Evolutionary conservation across 2,329 filamentous ascomycete genomes (phyloP), one percentile per base, ranked within the genome.

Genomic region (Aspergillus calidoustus): DNA sequence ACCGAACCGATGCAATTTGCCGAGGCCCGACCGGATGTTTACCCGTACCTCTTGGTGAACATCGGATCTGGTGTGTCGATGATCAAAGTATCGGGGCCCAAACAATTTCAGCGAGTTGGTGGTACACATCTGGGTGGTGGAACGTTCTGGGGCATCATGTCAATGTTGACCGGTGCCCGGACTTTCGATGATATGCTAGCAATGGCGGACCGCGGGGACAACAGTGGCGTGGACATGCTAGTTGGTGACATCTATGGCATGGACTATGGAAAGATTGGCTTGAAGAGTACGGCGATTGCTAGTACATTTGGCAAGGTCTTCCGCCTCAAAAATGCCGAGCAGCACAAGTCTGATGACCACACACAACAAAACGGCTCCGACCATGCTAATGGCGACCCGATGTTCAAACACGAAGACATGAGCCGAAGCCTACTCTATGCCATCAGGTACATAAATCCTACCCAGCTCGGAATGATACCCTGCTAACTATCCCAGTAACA

Each of bases 121-220:
- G 95, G 95, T 63, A 97, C 95, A 3, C 96, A 93, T 4, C 86
- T 99, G 0, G 95, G 95, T 38, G 95, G 95, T 49, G 95, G 95
- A n/a, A 99, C 95, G 1, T 89, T 99, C 56, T 99, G 95, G 95
- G 95, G 95, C 0, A 83, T 99, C 25, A 84, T 99, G 43, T 95
- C 92, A 13, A 85, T 99, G 55, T 83, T 99, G 44, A 99, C 95
- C 0, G 93, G 93, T n/a, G 92, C 94, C 23, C 87, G 91, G 59
- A 93, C 89, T n/a, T 99, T 99, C 74, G 95, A 98, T 76, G 93
- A 97, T 70, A 99, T 99, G 95, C 84, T 99, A 41, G 89, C 90
- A 58, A 90, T 96, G 81, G 93, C 95, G 1, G 95, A 95, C 66
- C 84, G 87, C 38, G 95, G 95, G 28, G 95, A 99, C 79, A 99